Evolutionary conservation across 495 filamentous ascomycete species (phyloP).

Genomic region (Xylaria grammica): DNA sequence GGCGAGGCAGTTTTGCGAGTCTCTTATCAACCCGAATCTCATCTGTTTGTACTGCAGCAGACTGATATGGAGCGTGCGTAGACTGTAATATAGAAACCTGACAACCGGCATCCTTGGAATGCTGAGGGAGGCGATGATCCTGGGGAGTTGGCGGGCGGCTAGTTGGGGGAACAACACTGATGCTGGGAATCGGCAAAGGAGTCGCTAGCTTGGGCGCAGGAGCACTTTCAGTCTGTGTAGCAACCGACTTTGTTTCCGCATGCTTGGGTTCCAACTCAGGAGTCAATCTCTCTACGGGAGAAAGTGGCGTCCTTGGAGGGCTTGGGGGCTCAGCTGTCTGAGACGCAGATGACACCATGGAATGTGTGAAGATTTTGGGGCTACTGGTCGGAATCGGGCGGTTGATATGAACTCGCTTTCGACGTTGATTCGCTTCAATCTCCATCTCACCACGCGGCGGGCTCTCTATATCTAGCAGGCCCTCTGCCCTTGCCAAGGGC

Average conservation of each 20-base stretch:
- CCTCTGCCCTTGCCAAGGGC: conserved; percentile 41
- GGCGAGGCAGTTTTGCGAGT: conserved; percentile 72
- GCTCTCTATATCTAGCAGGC: conserved; percentile 44
- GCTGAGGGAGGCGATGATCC: conserved; percentile 57
- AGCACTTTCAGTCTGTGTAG: conserved; percentile 72
- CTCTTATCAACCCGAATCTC: conserved; percentile 80
- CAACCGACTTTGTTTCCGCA: conserved; percentile 52
- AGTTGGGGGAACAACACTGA: conserved; percentile 64
- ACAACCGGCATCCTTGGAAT: conserved; percentile 61
- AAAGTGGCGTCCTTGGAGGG: conserved; percentile 70
- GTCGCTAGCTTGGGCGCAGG: conserved; percentile 38
- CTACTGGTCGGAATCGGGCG: conserved; percentile 49
- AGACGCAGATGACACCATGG: conserved; percentile 73
- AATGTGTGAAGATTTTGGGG: conserved; percentile 31
- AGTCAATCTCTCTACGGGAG: conserved; percentile 43
- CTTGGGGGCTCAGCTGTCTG: conserved; percentile 75
- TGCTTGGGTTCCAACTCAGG: conserved; percentile 28
- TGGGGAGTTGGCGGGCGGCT: conserved; percentile 59
- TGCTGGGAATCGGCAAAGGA: conserved; percentile 60
- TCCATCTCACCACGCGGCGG: conserved; percentile 56
- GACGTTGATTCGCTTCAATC: conserved; percentile 72
- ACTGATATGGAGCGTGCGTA: conserved; percentile 54
- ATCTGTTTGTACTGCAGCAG: conserved; percentile 85
- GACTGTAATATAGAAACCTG: conserved; percentile 52
- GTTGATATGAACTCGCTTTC: conserved; percentile 63